Evolutionary conservation across 306 rosid genomes (phyloP).

Genomic region (Oxytropis ochrocephala): DNA sequence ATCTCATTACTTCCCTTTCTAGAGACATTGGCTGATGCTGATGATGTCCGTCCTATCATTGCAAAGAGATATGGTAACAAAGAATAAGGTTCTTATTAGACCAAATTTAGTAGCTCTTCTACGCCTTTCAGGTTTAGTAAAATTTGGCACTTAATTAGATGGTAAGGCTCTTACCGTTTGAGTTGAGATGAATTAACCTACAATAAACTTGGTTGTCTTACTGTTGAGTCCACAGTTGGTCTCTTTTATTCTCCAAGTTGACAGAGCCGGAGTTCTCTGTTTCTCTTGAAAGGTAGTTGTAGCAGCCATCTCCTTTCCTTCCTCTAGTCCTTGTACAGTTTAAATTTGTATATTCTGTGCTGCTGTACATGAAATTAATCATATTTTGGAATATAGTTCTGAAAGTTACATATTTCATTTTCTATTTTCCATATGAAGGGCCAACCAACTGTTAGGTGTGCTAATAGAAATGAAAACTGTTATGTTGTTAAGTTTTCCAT

Average conservation of each 20-base stretch:
- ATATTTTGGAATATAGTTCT: conserved; percentile 52
- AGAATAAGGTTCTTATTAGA: conserved; percentile 71
- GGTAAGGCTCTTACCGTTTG: conserved; percentile 33
- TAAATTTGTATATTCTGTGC: conserved; percentile 34
- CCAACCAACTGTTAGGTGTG: conserved; percentile 6
- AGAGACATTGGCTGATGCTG: conserved; percentile 85
- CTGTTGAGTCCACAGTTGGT: conserved; percentile 46
- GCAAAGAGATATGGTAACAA: conserved; percentile 80
- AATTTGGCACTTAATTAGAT: conserved; percentile 49
- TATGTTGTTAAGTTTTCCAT: conserved; percentile 2
- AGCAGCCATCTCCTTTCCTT: conserved; percentile 34
- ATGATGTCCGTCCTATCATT: conserved; percentile 96
- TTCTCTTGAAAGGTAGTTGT: conserved; percentile 71
- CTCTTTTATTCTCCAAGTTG: conserved; percentile 43
- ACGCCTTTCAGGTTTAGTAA: conserved; percentile 35
- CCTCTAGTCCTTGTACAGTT: conserved; percentile 58
- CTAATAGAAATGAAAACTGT: conserved; percentile 11
- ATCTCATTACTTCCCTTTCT: conserved; percentile 92
- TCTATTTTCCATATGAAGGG: conserved; percentile 12
- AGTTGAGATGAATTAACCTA: conserved; percentile 63
- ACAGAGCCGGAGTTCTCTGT: conserved; percentile 56
- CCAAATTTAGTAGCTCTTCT: conserved; percentile 50
- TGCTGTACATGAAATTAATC: conserved; percentile 52
- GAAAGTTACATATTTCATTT: conserved; percentile 28
- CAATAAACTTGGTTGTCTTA: conserved; percentile 48